Base-by-base conservation (phyloP, 163 green algal genomes). In the Chloromonas sp. region DNA sequence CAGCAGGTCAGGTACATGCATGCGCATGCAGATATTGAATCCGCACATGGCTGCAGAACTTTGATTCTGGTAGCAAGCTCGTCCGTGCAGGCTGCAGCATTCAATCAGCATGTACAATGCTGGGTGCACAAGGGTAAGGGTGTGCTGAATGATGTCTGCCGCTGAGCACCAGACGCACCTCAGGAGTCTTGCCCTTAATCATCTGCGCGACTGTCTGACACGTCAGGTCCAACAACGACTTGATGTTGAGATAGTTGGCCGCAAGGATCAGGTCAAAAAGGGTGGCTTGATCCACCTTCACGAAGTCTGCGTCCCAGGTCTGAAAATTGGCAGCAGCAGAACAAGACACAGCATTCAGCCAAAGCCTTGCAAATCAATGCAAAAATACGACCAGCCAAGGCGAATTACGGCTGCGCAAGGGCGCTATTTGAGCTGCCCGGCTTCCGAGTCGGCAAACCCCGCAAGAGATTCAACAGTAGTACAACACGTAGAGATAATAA, bases 171-270 rank as follows among this genome's bases (percentile, higher is more conserved):
- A 80, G 11, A 77, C 80, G 3, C 80, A 84, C 97, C 87, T 99
- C 97, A 14, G 97, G 97, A 57, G 96, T 98, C 90, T 99, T 99
- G 76, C 97, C 94, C 89, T 98, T 99, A 86, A 99, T 99, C 96
- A 99, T 98, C 88, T 98, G 96, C 3, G 97, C 97, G 3, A 99
- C 97, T 5, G 97, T 99, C 78, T 97, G 92, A 91, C 97, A 99
- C 0, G 96, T 98, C 11, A 99, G 92, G 89, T 99, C 97, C 78
- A 99, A 91, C 83, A 99, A 91, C n/a, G 87, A 86, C 91, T 99
- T 99, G 91, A 99, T 99, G 93, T 99, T 99, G 1, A 99, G 90
- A 91, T 99, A 99, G 91, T 99, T 99, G 66, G 97, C 97, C 0
- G 97, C 97, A 91, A 99, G 85, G 81, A 99, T 99, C 58, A 99